Evolutionary conservation across 106 monocot genomes (phyloP), one percentile per base, ranked within the genome.

Genomic region (Acorus gramineus): DNA sequence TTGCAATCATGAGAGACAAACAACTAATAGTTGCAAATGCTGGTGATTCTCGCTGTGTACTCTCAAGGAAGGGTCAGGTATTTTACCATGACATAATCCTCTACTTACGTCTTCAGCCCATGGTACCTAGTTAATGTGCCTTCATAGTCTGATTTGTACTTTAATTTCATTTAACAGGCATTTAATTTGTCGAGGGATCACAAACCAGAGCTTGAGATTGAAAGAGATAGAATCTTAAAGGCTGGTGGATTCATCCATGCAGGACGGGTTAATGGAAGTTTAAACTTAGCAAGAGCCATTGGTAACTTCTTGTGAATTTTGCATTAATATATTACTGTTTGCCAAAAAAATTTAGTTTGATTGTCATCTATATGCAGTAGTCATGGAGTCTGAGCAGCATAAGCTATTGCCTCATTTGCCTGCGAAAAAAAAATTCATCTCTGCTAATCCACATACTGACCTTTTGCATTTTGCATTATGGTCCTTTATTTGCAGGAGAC

Each of bases 1-100:
- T 95, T 8, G 95, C 95, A 50, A 52, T 95, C 49, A 76, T 95
- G 13, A 90, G 86, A 77, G 78, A 85, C 50, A 95, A 77, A 53
- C 84, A 90, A 63, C 80, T 95, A 47, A 62, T 95, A 69, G 84
- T 95, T 44, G 90, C 86, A 76, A 95, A 95, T 82, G 90, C 95
- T 75, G 90, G 95, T 46, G 95, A 95, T 78, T 95, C 95, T 64
- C 95, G 95, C n/a, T 95, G 90, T 83, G 86, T 95, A 45, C 90
- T 95, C 56, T 95, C 95, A 74, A 81, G 86, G 69, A 95, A 95
- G 78, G 90, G 95, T 50, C 82, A 82, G 82, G 95, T 95, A 66
- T 69, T 60, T 62, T 42, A 44, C 52, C 51, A 3, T 43, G 6
- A 11, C 8, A 64, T n/a, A 7, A 14, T 42, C 4, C 8, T 49